Base-by-base conservation (phyloP, 2,329 filamentous ascomycete genomes). In the Colletotrichum aenigma region DNA sequence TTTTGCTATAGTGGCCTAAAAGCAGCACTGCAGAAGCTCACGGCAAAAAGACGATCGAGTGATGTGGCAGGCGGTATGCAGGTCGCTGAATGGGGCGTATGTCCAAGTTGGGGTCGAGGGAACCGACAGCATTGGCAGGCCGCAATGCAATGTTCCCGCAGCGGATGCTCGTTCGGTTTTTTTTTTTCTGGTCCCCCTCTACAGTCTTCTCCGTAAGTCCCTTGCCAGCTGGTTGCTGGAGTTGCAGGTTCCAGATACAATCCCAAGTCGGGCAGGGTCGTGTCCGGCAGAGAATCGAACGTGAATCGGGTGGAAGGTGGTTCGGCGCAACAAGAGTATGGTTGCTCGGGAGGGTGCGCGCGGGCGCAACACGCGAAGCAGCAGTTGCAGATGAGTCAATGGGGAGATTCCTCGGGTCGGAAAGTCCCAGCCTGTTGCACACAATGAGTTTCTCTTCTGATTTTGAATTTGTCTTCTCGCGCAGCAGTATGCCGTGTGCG, bases 41-140 rank as follows among this genome's bases (percentile, higher is more conserved):
- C 83, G 82, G 83, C 81, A 82, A 80, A 84, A 83, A 43, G 38
- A 30, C 43, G 56, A 74, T 84, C 83, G 82, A 83, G 82, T 87
- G 85, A 87, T 84, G 84, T 87, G 86, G 85, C 86, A 86, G 83
- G 80, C 80, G 80, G 81, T 83, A 86, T 88, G 86, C 86, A 88
- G 80, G 85, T 85, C 80, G 84, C 85, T 85, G 81, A 80, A 87
- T 85, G 79, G 84, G 86, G 84, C 80, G 83, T 81, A 58, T 79
- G 76, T 80, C 79, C 79, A 80, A 78, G 78, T 79, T 81, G 79
- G 80, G 78, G 76, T 75, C 75, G 78, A 79, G 77, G 75, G 76
- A 77, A 58, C 78, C 78, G 78, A 78, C 78, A 79, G 76, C 74
- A 68, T 73, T 77, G 66, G 70, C 75, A 75, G 32, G 28, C 32